These are phyloP conservation scores for Ilyonectria mors-panacis DNA, from an alignment of 2,329 filamentous ascomycete species.

Conservation along the genomic window DNA sequence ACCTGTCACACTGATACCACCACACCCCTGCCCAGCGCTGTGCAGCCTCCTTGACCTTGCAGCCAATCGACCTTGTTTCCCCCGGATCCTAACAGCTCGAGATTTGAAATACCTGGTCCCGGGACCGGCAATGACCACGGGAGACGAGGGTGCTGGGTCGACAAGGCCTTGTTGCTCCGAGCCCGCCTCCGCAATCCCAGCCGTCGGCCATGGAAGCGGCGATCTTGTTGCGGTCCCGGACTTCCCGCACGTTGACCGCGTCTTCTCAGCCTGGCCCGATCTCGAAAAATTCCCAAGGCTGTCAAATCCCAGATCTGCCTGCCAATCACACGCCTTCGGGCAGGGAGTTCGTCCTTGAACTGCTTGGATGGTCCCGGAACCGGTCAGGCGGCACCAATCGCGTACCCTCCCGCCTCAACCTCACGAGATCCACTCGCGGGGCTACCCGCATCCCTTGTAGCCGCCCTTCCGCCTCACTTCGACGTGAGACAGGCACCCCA, in stretches of 20 bases:
- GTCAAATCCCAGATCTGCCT: conserved; percentile 38
- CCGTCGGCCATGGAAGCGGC: conserved; percentile 8
- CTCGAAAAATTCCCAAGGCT: conserved; percentile 35
- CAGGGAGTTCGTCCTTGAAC: conserved; percentile 40
- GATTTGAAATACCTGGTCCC: conserved; percentile 39
- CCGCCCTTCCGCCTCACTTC: conserved; percentile 47
- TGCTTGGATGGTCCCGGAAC: conserved; percentile 40
- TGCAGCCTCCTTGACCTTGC: conserved; percentile 18
- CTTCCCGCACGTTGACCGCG: conserved; percentile 19
- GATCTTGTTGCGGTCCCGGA: conserved; percentile 11
- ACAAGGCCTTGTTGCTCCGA: neutral
- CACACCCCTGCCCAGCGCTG: conserved; percentile 34
- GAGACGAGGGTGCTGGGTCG: conserved; percentile 1
- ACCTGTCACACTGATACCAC: conserved; percentile 40
- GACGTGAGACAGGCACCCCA: conserved; percentile 38
- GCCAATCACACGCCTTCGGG: conserved; percentile 40
- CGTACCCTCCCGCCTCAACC: conserved; percentile 48
- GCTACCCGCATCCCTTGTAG: conserved; percentile 49
- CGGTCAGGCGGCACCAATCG: conserved; percentile 50
- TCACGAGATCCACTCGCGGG: conserved; percentile 44
- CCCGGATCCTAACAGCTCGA: conserved; percentile 38
- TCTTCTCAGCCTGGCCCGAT: conserved; percentile 31
- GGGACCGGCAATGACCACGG: conserved; percentile 34
- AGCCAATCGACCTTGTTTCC: conserved; percentile 32
- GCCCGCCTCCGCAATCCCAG: neutral